A percentile compares a stretch with the other conserved stretches of the same genome.
phyloP scores from a whole-genome alignment of 805 yeast species.

The Starmerella apis region DNA sequence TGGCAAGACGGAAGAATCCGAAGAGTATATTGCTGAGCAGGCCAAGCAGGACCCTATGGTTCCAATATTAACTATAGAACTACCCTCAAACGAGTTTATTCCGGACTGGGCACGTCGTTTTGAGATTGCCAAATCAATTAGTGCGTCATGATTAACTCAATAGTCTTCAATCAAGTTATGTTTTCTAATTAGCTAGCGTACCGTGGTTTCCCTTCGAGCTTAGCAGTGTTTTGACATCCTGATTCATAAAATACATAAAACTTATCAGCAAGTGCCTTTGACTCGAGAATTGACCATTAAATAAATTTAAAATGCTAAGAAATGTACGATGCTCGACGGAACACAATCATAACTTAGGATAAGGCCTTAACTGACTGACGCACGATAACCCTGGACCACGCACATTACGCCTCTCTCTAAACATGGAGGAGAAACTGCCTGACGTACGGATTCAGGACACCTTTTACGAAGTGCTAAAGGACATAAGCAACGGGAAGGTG shows the following conservation, averaged over 20 bases:
- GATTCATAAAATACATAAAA: too few species aligned
- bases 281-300: neutral
- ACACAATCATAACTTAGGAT: too few species aligned
- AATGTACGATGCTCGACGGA: too few species aligned
- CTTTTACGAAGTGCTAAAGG: constrained; percentile 38
- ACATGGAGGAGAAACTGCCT: constrained; percentile 13
- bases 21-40: constrained; percentile 22
- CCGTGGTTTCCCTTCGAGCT: too few species aligned
- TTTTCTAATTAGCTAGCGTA: too few species aligned
- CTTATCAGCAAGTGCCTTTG: too few species aligned
- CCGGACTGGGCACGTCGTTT: constrained; percentile 5
- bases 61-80: constrained; percentile 11
- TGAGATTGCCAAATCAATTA: neutral
- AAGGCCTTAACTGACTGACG: too few species aligned
- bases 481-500: constrained; percentile 28
- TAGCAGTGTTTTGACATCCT: too few species aligned
- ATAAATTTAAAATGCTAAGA: too few species aligned
- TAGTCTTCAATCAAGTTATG: neutral
- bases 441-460: constrained; percentile 37
- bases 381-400: neutral
- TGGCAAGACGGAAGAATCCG: constrained; percentile 38
- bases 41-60: neutral
- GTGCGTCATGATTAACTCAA: neutral
- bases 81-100: neutral
- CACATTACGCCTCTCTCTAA: neutral